Conservation (phyloP, 768 basidiomycete species). For the Hydnum rufescens region DNA sequence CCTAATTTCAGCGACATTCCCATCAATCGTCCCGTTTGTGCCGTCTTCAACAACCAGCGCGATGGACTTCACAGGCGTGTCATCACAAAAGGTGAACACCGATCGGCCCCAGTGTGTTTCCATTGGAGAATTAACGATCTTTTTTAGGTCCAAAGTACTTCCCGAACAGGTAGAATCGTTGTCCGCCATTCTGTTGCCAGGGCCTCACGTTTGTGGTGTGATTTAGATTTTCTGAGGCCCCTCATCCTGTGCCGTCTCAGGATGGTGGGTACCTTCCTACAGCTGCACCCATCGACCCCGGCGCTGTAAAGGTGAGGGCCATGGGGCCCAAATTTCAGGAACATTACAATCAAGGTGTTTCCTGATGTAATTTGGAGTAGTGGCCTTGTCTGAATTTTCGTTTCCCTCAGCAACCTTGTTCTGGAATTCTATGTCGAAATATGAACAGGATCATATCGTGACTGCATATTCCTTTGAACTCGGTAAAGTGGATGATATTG, state of each 20-base stretch:
- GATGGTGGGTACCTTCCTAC: slow-evolving; percentile 26
- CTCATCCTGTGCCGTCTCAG: slow-evolving; percentile 26
- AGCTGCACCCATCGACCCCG: slow-evolving; percentile 1
- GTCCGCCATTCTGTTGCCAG: no score
- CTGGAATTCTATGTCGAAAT: slow-evolving; percentile 52
- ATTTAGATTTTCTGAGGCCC: no score
- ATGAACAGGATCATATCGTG: slow-evolving; percentile 56
- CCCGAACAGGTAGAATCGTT: no score
- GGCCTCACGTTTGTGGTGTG: no score
- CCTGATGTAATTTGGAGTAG: not conserved
- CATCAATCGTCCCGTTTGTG: slow-evolving; percentile 65
- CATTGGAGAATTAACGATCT: not conserved
- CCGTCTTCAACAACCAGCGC: slow-evolving; percentile 48
- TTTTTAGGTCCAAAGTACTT: no score
- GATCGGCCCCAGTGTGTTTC: not conserved
- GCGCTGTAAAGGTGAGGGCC: slow-evolving; percentile 33
- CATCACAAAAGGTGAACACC: slow-evolving; percentile 32
- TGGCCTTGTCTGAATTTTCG: not conserved
- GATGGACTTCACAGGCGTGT: slow-evolving; percentile 38
- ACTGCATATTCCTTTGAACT: slow-evolving; percentile 65
- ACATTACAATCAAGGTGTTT: slow-evolving; percentile 39
- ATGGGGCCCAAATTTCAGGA: slow-evolving; percentile 43
- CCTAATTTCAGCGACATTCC: slow-evolving; percentile 51
- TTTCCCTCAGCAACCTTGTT: slow-evolving; percentile 37
- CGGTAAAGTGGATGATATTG: slow-evolving; percentile 58